Conservation (phyloP, 2,329 filamentous ascomycete species). For the Sporothrix luriei region DNA sequence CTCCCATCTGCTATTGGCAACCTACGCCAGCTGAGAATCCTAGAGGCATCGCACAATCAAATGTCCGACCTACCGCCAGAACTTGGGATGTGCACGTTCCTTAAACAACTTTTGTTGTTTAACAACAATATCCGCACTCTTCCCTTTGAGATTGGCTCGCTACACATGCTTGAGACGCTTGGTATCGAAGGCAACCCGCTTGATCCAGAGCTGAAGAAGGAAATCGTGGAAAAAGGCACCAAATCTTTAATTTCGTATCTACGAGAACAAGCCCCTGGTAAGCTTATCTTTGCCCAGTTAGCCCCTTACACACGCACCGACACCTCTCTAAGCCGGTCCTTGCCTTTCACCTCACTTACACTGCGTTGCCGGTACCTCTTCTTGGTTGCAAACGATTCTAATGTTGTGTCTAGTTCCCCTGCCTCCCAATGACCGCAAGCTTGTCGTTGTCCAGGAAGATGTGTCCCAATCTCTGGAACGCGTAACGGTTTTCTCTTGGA, state of each 20-base stretch:
- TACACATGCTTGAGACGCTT: slow-evolving; percentile 84
- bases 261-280: slow-evolving; percentile 82
- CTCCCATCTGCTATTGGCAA: slow-evolving; percentile 82
- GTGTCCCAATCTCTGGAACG: slow-evolving; percentile 63
- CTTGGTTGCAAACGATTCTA: slow-evolving; percentile 13
- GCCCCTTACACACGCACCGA: neutral
- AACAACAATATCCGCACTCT: slow-evolving; percentile 85
- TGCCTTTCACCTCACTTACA: neutral
- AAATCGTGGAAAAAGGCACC: slow-evolving; percentile 85
- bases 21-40: slow-evolving; percentile 75
- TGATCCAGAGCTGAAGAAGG: slow-evolving; percentile 72
- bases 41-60: slow-evolving; percentile 89
- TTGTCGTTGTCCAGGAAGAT: slow-evolving; percentile 75
- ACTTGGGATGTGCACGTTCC: slow-evolving; percentile 93
- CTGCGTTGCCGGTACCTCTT: neutral
- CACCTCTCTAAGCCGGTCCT: neutral
- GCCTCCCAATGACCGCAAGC: slow-evolving; percentile 74
- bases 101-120: slow-evolving; percentile 83
- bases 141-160: slow-evolving; percentile 82
- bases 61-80: slow-evolving; percentile 81
- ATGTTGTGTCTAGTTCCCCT: slow-evolving; percentile 62
- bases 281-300: slow-evolving; percentile 43
- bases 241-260: slow-evolving; percentile 80
- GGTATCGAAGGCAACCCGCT: slow-evolving; percentile 92
- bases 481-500: slow-evolving; percentile 88